Conservation (phyloP, 129 eudicot genomes). For the Artemisia tridentata region DNA sequence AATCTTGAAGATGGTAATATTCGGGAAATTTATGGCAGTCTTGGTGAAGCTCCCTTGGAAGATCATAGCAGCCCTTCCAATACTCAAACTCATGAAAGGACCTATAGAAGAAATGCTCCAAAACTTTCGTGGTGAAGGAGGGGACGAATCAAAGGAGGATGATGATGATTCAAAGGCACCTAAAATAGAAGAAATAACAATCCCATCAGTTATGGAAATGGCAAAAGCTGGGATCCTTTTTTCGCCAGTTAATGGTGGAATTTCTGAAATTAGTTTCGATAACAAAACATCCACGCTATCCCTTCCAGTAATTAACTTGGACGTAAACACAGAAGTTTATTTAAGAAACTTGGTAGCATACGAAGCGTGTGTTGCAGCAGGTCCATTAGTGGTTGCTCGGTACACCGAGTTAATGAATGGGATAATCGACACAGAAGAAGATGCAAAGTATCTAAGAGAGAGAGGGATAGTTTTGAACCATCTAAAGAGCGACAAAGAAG, state of each 20-base stretch:
- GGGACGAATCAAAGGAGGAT: slow-evolving; percentile 7
- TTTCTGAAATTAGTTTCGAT: slow-evolving; percentile 47
- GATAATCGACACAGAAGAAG: slow-evolving; percentile 70
- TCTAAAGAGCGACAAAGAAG: too few species aligned
- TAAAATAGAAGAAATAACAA: slow-evolving; percentile 53
- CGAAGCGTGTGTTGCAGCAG: slow-evolving; percentile 56
- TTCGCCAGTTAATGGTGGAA: slow-evolving; percentile 44
- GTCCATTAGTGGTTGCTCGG: slow-evolving; percentile 67
- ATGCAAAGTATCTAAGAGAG: slow-evolving; percentile 46
- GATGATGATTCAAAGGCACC: slow-evolving; percentile 30
- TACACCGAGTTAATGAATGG: slow-evolving; percentile 84
- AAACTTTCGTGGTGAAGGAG: slow-evolving; percentile 22
- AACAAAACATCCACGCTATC: slow-evolving; percentile 24
- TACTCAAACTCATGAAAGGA: slow-evolving; percentile 39
- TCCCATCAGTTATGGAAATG: slow-evolving; percentile 71
- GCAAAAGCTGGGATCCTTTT: slow-evolving; percentile 47
- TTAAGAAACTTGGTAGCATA: slow-evolving; percentile 75
- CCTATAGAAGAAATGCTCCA: slow-evolving; percentile 27
- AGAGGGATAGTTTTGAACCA: slow-evolving; percentile 29
- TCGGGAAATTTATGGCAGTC: slow-evolving; percentile 28
- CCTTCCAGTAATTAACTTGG: slow-evolving; percentile 50
- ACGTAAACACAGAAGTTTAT: slow-evolving; percentile 50
- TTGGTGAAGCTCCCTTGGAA: slow-evolving; percentile 44
- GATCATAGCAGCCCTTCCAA: slow-evolving; percentile 49
- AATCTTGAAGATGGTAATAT: slow-evolving; percentile 28